Conservation (phyloP, 2,329 filamentous ascomycete genomes). For the Calonectria ilicicola region DNA sequence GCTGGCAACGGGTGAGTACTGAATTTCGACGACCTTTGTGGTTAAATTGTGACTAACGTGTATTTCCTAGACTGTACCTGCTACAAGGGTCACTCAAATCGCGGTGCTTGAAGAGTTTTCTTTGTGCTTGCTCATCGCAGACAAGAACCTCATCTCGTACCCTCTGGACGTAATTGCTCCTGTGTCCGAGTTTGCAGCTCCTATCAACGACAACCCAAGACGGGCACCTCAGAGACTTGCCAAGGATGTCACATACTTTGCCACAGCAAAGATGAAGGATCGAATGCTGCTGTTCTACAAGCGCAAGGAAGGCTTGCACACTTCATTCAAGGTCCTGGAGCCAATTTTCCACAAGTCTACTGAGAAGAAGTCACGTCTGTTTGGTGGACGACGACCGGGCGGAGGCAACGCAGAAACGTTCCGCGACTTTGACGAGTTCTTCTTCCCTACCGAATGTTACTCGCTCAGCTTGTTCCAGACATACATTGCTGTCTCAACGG, state of each 20-base stretch:
- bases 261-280: slow-evolving; percentile 97
- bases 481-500: slow-evolving; percentile 90
- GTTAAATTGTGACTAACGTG: slow-evolving; percentile 26
- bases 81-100: slow-evolving; percentile 86
- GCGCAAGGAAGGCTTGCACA: slow-evolving; percentile 91
- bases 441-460: slow-evolving; percentile 94
- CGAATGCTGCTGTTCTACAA: slow-evolving; percentile 96
- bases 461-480: slow-evolving; percentile 97
- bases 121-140: slow-evolving; percentile 89
- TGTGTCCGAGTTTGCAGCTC: slow-evolving; percentile 70
- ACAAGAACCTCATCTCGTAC: slow-evolving; percentile 92
- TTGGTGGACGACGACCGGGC: slow-evolving; percentile 68
- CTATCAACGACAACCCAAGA: slow-evolving; percentile 77
- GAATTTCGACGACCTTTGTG: not conserved
- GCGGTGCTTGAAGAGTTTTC: slow-evolving; percentile 96
- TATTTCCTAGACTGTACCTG: slow-evolving; percentile 75
- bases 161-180: slow-evolving; percentile 87
- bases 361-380: slow-evolving; percentile 81
- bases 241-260: slow-evolving; percentile 96
- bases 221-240: slow-evolving; percentile 92
- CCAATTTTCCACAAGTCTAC: slow-evolving; percentile 94
- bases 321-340: slow-evolving; percentile 96
- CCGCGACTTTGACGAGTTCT: slow-evolving; percentile 98
- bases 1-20: slow-evolving; percentile 83
- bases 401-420: slow-evolving; percentile 91